A percentile compares a stretch with the other conserved stretches of the same genome.
These are phyloP conservation scores for Vaccinium myrtillus DNA, from an alignment of 148 eudicot species.

Conservation along the genomic window DNA sequence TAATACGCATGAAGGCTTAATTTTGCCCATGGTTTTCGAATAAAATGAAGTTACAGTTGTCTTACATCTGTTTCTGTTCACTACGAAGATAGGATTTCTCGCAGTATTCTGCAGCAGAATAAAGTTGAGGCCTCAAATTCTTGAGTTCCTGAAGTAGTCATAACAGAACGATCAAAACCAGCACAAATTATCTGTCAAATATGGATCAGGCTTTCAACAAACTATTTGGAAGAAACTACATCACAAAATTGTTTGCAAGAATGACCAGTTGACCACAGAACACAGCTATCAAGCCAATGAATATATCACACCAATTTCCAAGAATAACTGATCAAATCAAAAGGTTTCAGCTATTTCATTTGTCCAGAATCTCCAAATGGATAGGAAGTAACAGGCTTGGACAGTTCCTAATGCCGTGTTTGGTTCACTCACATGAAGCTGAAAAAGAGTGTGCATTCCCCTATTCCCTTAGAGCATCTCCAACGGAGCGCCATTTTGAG, in stretches of 20 bases:
- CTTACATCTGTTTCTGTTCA: constrained; percentile 91
- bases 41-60: constrained; percentile 3
- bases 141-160: constrained; percentile 76
- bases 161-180: constrained; percentile 8
- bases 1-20: background rate
- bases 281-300: background rate
- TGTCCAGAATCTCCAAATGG: background rate
- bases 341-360: background rate
- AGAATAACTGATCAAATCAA: background rate
- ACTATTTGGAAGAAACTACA: constrained; percentile 4
- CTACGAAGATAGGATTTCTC: constrained; percentile 92
- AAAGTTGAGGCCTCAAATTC: constrained; percentile 89
- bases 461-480: background rate
- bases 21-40: background rate
- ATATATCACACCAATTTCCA: background rate
- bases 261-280: background rate
- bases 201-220: background rate
- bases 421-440: background rate
- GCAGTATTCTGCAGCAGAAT: constrained; percentile 95
- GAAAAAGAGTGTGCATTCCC: background rate
- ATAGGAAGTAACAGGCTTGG: background rate
- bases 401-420: background rate
- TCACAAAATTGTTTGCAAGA: background rate
- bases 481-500: no score
- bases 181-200: background rate